phyloP scores from a whole-genome alignment of 495 filamentous ascomycete genomes.

The Lasiosphaeriaceae sp. region DNA sequence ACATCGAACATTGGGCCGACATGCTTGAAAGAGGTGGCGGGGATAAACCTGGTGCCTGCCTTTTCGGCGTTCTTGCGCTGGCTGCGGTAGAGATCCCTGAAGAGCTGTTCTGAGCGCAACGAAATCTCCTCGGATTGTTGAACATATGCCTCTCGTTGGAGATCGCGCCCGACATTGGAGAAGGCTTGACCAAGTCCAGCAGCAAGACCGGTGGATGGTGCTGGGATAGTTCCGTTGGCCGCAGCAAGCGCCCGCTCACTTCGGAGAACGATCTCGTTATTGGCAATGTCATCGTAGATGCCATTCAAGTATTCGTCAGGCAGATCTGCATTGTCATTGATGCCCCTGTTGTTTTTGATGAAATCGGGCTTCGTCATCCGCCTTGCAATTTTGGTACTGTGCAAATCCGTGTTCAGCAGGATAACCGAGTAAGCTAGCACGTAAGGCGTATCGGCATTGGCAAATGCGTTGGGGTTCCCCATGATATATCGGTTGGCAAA shows the following conservation, averaged over 20 bases:
- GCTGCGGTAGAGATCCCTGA: constrained; percentile 81
- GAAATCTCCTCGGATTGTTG: constrained; percentile 92
- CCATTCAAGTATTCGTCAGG: constrained; percentile 85
- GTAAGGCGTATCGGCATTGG: constrained; percentile 97
- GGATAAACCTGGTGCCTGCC: constrained; percentile 73
- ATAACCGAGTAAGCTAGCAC: constrained; percentile 95
- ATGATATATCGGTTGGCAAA: constrained; percentile 94
- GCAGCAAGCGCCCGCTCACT: constrained; percentile 86
- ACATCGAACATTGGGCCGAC: constrained; percentile 99
- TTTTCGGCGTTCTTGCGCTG: constrained; percentile 74
- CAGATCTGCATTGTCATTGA: constrained; percentile 93
- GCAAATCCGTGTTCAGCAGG: constrained; percentile 92
- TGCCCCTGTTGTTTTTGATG: constrained; percentile 97
- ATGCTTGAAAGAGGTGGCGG: constrained; percentile 88
- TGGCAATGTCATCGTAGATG: constrained; percentile 89
- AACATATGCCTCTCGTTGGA: constrained; percentile 88
- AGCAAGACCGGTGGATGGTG: constrained; percentile 66
- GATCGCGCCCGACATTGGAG: constrained; percentile 82
- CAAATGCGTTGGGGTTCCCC: constrained; percentile 95
- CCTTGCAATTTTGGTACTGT: constrained; percentile 78
- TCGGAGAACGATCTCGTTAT: constrained; percentile 90
- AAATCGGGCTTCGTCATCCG: constrained; percentile 97
- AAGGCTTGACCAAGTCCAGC: constrained; percentile 86
- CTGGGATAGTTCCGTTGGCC: constrained; percentile 57
- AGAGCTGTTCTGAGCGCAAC: constrained; percentile 65